phyloP scores from a whole-genome alignment of 352 stramenopile genomes.

The Phytophthora nicotianae region DNA sequence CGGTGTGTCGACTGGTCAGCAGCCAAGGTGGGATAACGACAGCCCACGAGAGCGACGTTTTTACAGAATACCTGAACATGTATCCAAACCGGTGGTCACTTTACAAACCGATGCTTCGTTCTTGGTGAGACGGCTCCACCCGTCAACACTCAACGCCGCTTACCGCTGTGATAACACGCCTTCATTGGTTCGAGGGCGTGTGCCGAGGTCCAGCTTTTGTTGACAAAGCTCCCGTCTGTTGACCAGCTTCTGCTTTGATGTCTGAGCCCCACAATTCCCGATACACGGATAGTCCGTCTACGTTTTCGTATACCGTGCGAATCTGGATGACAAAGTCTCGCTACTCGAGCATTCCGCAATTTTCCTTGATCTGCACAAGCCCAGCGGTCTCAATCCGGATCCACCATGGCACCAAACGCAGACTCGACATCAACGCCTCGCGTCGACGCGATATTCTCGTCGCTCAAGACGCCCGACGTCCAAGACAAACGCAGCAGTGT shows the following conservation, averaged over 20 bases:
- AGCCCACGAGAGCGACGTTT: constrained; percentile 3
- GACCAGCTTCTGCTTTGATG: constrained; percentile 5
- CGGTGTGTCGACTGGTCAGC: neutral
- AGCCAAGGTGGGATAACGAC: constrained; percentile 8
- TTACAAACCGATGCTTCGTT: constrained; percentile 12
- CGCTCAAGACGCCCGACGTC: constrained; percentile 32
- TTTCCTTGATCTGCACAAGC: constrained; percentile 21
- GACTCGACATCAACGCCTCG: constrained; percentile 21
- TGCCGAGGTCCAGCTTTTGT: constrained; percentile 25
- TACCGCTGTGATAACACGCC: constrained; percentile 9
- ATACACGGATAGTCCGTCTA: neutral
- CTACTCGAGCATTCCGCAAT: constrained; percentile 22
- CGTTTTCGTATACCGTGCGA: neutral
- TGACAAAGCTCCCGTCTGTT: constrained; percentile 6
- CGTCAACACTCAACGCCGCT: constrained; percentile 18
- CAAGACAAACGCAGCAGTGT: constrained; percentile 26
- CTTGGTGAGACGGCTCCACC: constrained; percentile 18
- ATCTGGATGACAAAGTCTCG: neutral
- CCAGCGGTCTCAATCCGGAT: constrained; percentile 4
- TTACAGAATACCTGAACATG: neutral
- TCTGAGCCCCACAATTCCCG: neutral
- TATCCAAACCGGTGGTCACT: neutral
- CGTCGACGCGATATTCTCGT: constrained; percentile 21
- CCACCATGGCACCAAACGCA: constrained; percentile 18
- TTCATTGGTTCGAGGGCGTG: constrained; percentile 27